These are phyloP conservation scores for Aspergillus kassunensis DNA, from an alignment of 495 filamentous ascomycete species.

Conservation along the genomic window DNA sequence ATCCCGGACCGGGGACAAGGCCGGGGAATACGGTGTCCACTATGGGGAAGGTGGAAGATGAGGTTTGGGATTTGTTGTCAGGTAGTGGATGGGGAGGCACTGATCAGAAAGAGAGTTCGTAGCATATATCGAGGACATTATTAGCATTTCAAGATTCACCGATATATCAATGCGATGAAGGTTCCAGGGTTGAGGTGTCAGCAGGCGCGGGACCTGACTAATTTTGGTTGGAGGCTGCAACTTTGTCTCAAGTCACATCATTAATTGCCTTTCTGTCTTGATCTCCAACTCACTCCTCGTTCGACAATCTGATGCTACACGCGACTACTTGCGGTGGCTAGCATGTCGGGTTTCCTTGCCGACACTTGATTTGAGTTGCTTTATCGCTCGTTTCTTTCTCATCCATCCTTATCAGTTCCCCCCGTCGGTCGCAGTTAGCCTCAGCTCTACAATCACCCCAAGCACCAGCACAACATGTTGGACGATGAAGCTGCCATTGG, in stretches of 20 bases:
- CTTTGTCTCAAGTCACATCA: constrained; percentile 1
- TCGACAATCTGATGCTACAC: constrained; percentile 6
- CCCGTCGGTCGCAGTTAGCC: constrained; percentile 4
- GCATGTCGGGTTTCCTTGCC: constrained; percentile 22
- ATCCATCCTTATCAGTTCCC: constrained; percentile 15
- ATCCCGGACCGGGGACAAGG: constrained; percentile 51
- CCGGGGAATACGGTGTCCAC: constrained; percentile 46
- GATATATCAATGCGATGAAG: too few relatives aligned
- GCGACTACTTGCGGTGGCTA: constrained; percentile 23
- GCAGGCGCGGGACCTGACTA: too few relatives aligned
- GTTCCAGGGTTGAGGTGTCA: not conserved
- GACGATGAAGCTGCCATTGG: constrained; percentile 34
- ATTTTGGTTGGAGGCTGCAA: not conserved
- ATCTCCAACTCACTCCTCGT: not conserved
- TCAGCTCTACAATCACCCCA: not conserved
- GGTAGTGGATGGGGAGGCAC: constrained; percentile 43
- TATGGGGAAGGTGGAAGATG: constrained; percentile 29
- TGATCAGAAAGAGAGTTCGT: too few relatives aligned
- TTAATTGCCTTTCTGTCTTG: not conserved
- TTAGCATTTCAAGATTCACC: too few relatives aligned
- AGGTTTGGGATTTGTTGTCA: constrained; percentile 44
- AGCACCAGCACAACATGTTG: constrained; percentile 18
- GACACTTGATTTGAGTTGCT: constrained; percentile 15
- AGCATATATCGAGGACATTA: too few relatives aligned
- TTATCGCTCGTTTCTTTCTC: constrained; percentile 18